A percentile compares a stretch with the other conserved stretches of the same genome.
phyloP scores from a whole-genome alignment of 1,284 basidiomycete genomes.

The Ceratobasidium sp. region DNA sequence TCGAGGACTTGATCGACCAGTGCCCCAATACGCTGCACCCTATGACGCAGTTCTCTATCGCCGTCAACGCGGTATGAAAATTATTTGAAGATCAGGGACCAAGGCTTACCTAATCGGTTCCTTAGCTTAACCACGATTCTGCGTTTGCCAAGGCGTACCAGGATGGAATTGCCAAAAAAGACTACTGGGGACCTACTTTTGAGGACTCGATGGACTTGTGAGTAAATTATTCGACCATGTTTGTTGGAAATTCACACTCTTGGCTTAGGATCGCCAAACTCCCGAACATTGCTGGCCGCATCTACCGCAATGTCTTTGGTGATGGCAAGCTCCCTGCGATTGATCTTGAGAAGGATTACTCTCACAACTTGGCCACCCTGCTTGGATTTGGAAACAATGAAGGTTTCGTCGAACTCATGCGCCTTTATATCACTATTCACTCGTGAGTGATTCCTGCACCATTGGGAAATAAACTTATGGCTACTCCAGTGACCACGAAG shows the following conservation, averaged over 20 bases:
- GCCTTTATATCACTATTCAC: constrained; percentile 98
- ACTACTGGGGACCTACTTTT: constrained; percentile 97
- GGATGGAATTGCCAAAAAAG: constrained; percentile 92
- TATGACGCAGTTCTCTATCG: constrained; percentile 96
- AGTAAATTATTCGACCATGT: constrained; percentile 50
- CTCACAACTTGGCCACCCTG: constrained; percentile 90
- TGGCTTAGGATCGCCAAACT: constrained; percentile 90
- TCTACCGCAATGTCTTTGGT: constrained; percentile 95
- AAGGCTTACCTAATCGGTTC: constrained; percentile 15
- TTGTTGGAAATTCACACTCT: constrained; percentile 3
- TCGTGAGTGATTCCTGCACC: constrained; percentile 59
- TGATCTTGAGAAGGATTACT: constrained; percentile 91
- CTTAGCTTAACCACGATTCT: constrained; percentile 93
- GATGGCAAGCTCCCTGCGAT: constrained; percentile 91
- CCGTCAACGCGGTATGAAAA: constrained; percentile 85
- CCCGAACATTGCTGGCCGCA: constrained; percentile 96
- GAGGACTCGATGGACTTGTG: constrained; percentile 98
- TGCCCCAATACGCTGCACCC: constrained; percentile 95
- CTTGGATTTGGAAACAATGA: constrained; percentile 93
- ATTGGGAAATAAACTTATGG: constrained; percentile 9
- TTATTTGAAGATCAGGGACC: constrained; percentile 44
- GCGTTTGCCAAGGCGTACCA: constrained; percentile 97
- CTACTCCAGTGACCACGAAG: constrained; percentile 87
- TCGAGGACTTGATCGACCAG: constrained; percentile 93
- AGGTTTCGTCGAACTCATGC: constrained; percentile 93